Base-by-base conservation (phyloP, 148 eudicot genomes). In the Cornus suecica region DNA sequence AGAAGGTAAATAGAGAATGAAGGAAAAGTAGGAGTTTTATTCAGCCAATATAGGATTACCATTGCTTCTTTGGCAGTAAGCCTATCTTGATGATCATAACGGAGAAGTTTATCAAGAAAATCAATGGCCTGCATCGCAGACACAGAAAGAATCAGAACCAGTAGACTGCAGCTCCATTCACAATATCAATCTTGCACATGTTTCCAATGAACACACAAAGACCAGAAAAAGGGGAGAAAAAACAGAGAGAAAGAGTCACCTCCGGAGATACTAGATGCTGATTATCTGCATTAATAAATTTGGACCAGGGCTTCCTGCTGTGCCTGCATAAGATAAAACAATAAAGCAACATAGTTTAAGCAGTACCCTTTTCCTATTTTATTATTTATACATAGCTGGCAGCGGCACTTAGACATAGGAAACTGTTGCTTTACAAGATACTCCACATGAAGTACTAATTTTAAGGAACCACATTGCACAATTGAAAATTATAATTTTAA, bases 41-140 rank as follows among this genome's bases (percentile, higher is more conserved):
- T 34, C 29, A 54, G 42, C 48, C 42, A 8, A 22, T 14, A 30
- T 24, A 11, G 13, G 23, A 66, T 84, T 88, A 95, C 99, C 99
- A 95, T 95, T 61, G 99, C 97, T 82, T 95, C 99, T 86, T 84
- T 95, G 31, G 99, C 99, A 37, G 97, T 92, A 70, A 92, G 88
- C 79, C 99, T 91, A 75, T 91, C 97, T 64, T 95, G 99, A 86
- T 95, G 99, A 80, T 95, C 99, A 86, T 95, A 95, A 30, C 93
- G 93, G 42, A 95, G 97, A 80, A 95, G 97, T 82, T 91, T 92
- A 80, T 95, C 99, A 66, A 95, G 97, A 75, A 89, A 95, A 82
- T 95, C 99, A 74, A 95, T 85, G 75, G 94, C 97, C 99, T 95
- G 94, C 80, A 73, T 34, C 18, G 26, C 62, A 37, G 4, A 72